Conservation (phyloP, 139 green algal genomes). For the Chlorella sp. region DNA sequence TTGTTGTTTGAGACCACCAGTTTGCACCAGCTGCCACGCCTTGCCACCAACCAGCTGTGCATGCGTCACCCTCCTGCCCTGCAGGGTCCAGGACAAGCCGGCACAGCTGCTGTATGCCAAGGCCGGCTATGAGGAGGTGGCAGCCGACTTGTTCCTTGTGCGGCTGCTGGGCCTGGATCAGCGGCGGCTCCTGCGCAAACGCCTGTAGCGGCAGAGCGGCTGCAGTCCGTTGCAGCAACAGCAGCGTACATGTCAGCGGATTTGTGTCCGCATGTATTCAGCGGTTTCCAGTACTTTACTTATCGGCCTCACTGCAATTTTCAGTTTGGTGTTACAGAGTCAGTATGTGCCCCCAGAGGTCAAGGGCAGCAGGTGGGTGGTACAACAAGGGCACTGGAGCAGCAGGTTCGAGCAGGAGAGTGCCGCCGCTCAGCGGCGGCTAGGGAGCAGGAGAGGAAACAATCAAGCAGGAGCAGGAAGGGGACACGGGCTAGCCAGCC, state of each 20-base stretch:
- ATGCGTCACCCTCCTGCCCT: neutral
- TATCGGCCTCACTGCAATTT: neutral
- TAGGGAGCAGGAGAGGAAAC: neutral
- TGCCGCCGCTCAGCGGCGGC: too few relatives aligned
- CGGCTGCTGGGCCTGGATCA: conserved; percentile 50
- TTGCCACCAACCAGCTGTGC: too few relatives aligned
- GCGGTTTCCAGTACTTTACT: neutral
- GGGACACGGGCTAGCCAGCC: too few relatives aligned
- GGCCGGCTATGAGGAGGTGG: conserved; percentile 41
- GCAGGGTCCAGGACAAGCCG: conserved; percentile 51
- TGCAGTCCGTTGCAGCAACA: neutral
- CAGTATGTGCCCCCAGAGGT: neutral
- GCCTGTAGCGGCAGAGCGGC: conserved; percentile 17
- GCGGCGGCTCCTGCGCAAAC: conserved; percentile 60
- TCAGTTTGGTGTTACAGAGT: neutral
- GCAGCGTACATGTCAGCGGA: neutral
- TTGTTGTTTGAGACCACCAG: too few relatives aligned
- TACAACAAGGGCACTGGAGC: neutral
- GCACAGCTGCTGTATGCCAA: conserved; percentile 49
- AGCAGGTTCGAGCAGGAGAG: too few relatives aligned
- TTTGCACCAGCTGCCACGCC: too few relatives aligned
- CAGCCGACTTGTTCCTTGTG: conserved; percentile 46
- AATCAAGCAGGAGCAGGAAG: neutral
- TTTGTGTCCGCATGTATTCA: too few relatives aligned
- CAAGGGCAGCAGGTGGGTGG: neutral